Evolutionary conservation across 805 yeast species (phyloP), one percentile per base, ranked within the genome.

Genomic region (Candida nitratophila): DNA sequence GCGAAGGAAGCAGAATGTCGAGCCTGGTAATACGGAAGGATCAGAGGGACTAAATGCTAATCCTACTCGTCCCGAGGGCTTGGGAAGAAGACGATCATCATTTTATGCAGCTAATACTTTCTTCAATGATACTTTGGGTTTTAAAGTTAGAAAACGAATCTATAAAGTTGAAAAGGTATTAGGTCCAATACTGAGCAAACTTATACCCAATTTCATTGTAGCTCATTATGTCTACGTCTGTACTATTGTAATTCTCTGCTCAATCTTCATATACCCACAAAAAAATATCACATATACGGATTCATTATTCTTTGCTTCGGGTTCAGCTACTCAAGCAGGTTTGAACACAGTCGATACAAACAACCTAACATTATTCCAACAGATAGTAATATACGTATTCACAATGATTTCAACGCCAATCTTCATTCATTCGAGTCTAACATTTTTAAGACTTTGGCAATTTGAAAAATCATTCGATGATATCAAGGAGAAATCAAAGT

Each of bases 251-350:
- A 68, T 93, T 2, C 33, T 89, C 1, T 79, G 86, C 1, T 87
- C 97, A 0, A 73, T 90, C 30, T 55, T 91, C 43, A 62, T 93
- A 34, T 91, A 82, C 54, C 96, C 96, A 0, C 73, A 74, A n/a
- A 73, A 71, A 44, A 81, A 83, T 55, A 57, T 74, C 33, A 43
- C 56, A 9, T 93, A 91, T 60, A 82, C 86, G 38, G 98, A 93
- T 66, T 79, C 84, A 1, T 65, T 93, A 30, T 86, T 91, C 60
- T 67, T 86, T 44, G 74, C 89, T 0, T 68, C 81, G 11, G 91
- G 95, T 11, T 79, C 93, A 0, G 65, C 83, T 1, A 88, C 98
- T 1, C 96, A 91, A 58, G 95, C 96, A 0, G 99, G 99, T 1
- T 66, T 93, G 44, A 89, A 88, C 59, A 83, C 96, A 0, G 69